These are phyloP conservation scores for Malassezia slooffiae DNA, from an alignment of 1,284 basidiomycete species.

Conservation along the genomic window DNA sequence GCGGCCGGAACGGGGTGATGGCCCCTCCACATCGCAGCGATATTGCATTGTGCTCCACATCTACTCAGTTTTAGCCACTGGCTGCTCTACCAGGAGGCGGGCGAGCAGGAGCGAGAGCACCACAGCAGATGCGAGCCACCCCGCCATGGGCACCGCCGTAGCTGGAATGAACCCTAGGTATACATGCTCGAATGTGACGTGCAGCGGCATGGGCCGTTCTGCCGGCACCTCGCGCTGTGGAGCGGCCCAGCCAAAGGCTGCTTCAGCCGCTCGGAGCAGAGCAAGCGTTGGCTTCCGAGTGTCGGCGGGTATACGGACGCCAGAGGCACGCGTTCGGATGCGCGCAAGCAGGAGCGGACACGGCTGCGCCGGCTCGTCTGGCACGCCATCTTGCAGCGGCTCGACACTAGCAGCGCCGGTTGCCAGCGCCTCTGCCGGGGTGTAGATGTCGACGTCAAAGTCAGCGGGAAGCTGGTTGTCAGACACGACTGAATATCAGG, in stretches of 20 bases:
- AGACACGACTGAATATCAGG: too few species aligned
- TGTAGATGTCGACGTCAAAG: neutral
- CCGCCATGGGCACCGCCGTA: conserved; percentile 1
- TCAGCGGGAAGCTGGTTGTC: conserved; percentile 1
- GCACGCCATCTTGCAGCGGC: neutral
- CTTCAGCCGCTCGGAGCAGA: neutral
- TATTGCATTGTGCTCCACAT: too few species aligned
- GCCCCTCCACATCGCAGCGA: too few species aligned
- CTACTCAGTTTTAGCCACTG: too few species aligned
- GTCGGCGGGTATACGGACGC: neutral
- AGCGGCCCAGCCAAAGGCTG: neutral
- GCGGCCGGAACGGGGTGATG: too few species aligned
- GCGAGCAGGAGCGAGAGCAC: neutral
- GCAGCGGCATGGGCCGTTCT: conserved; percentile 1
- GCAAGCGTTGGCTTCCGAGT: neutral
- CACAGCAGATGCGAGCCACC: neutral
- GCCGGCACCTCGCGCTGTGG: neutral
- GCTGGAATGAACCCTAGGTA: conserved; percentile 10
- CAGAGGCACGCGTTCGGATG: neutral
- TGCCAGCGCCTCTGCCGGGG: conserved; percentile 4
- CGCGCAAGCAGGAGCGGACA: conserved; percentile 4
- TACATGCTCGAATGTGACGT: conserved; percentile 11
- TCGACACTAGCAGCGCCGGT: neutral
- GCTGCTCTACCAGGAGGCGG: too few species aligned
- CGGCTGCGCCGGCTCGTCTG: neutral